Conservation (phyloP, 2,329 filamentous ascomycete species). For the Diaporthe helianthi region DNA sequence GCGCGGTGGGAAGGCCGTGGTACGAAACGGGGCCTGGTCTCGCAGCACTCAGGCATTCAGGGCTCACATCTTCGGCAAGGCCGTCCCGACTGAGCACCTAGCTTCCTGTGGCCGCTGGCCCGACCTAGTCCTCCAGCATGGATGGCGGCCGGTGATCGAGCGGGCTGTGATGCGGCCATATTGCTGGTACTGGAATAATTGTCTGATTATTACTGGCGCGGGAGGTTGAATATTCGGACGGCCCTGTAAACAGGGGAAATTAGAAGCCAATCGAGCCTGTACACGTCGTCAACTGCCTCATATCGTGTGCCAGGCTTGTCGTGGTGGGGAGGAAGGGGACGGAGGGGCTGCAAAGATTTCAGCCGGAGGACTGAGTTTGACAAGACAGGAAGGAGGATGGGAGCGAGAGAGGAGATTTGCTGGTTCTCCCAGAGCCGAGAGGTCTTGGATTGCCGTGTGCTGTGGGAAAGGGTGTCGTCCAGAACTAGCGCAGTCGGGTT, state of each 20-base stretch:
- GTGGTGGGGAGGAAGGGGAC: conserved; percentile 9
- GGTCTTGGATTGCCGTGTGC: conserved; percentile 1
- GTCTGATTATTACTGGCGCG: conserved; percentile 5
- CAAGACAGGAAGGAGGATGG: conserved; percentile 26
- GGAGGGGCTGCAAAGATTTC: conserved; percentile 25
- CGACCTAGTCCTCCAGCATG: background rate
- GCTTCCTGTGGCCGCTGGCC: background rate
- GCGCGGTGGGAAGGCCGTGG: conserved; percentile 7
- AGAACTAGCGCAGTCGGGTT: conserved; percentile 14
- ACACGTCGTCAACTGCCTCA: conserved; percentile 23
- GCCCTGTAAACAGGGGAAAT: conserved; percentile 10
- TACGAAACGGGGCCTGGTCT: background rate
- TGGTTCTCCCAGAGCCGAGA: conserved; percentile 18
- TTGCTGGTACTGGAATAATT: background rate
- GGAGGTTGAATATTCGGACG: background rate
- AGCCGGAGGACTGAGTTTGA: conserved; percentile 9
- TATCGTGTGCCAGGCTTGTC: background rate
- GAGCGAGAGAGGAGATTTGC: background rate
- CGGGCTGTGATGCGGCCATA: conserved; percentile 16
- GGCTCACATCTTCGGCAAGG: conserved; percentile 16
- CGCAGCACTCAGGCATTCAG: conserved; percentile 1
- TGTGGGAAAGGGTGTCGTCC: conserved; percentile 10
- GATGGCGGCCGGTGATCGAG: background rate
- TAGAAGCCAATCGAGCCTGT: conserved; percentile 22
- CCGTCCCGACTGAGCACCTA: background rate